These are phyloP conservation scores for Hygrocybe punicea DNA, from an alignment of 768 basidiomycete species.

Conservation along the genomic window DNA sequence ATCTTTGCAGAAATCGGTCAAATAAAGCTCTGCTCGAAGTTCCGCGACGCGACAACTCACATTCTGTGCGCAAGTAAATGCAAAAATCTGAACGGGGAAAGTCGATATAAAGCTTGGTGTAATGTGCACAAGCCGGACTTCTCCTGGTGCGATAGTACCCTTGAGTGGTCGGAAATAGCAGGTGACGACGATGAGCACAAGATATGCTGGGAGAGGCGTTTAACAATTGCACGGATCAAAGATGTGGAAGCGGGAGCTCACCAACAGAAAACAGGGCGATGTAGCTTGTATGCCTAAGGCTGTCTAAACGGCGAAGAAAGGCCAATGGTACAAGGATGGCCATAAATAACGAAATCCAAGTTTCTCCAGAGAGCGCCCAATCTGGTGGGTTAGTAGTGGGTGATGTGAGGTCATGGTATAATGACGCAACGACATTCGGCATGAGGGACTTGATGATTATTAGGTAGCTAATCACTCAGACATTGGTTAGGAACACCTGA, in stretches of 20 bases:
- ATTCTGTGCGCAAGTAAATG: slow-evolving; percentile 91
- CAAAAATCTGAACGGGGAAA: slow-evolving; percentile 92
- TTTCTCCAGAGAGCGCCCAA: slow-evolving; percentile 73
- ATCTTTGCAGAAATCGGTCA: slow-evolving; percentile 46
- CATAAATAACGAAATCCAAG: slow-evolving; percentile 83
- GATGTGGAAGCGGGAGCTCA: slow-evolving; percentile 37
- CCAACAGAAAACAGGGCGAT: slow-evolving; percentile 87
- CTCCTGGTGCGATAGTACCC: slow-evolving; percentile 59
- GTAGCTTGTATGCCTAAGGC: slow-evolving; percentile 87
- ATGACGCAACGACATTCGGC: slow-evolving; percentile 81
- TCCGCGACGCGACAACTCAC: slow-evolving; percentile 47
- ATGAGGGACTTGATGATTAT: slow-evolving; percentile 92
- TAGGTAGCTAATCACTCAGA: slow-evolving; percentile 55
- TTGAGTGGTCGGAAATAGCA: slow-evolving; percentile 76
- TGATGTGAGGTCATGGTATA: slow-evolving; percentile 76
- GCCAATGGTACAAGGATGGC: slow-evolving; percentile 71
- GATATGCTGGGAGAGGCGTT: slow-evolving; percentile 51
- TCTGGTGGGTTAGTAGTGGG: slow-evolving; percentile 60
- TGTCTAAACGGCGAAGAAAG: slow-evolving; percentile 81
- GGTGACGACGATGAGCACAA: slow-evolving; percentile 72
- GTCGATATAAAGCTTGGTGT: slow-evolving; percentile 75
- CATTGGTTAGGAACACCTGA: background rate
- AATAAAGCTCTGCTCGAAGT: slow-evolving; percentile 2
- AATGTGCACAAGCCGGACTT: slow-evolving; percentile 69
- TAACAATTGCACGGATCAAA: background rate